A percentile compares a stretch with the other conserved stretches of the same genome.
These are phyloP conservation scores for Sporothrix euskadiensis DNA, from an alignment of 2,329 filamentous ascomycete species.

Conservation along the genomic window DNA sequence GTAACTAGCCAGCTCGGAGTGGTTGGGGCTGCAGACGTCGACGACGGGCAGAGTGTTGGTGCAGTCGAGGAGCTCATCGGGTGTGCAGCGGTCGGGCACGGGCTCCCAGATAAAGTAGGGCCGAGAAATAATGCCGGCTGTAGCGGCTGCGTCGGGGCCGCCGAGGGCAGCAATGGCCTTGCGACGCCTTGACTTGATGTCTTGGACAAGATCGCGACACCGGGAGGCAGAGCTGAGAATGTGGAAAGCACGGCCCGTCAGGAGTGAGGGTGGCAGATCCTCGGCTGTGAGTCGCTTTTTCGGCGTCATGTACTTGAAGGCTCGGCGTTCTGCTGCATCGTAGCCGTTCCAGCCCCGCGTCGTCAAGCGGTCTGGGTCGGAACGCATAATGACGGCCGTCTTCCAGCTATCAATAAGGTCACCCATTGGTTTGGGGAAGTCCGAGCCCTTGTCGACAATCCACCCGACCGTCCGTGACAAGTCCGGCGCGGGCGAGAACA, in stretches of 20 bases:
- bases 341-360: conserved; percentile 95
- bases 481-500: conserved; percentile 74
- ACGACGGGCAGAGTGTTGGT: conserved; percentile 63
- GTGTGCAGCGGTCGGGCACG: conserved; percentile 81
- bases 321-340: conserved; percentile 56
- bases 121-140: conserved; percentile 37
- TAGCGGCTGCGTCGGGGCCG: conserved; percentile 30
- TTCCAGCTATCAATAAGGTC: conserved; percentile 70
- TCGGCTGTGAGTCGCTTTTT: conserved; percentile 77
- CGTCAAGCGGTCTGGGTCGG: conserved; percentile 67
- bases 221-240: conserved; percentile 79
- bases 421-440: conserved; percentile 72
- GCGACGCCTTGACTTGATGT: conserved; percentile 61
- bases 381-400: conserved; percentile 70
- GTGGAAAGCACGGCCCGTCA: conserved; percentile 78
- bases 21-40: conserved; percentile 75
- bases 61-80: conserved; percentile 65
- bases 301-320: conserved; percentile 84
- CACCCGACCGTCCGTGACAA: conserved; percentile 72
- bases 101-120: conserved; percentile 94
- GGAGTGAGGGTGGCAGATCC: conserved; percentile 65
- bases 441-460: conserved; percentile 86
- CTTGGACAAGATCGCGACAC: conserved; percentile 72
- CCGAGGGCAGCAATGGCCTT: conserved; percentile 42
- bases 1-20: conserved; percentile 82